Evolutionary conservation across 768 basidiomycete species (phyloP).

Genomic region (Hygrocybe coccinea): DNA sequence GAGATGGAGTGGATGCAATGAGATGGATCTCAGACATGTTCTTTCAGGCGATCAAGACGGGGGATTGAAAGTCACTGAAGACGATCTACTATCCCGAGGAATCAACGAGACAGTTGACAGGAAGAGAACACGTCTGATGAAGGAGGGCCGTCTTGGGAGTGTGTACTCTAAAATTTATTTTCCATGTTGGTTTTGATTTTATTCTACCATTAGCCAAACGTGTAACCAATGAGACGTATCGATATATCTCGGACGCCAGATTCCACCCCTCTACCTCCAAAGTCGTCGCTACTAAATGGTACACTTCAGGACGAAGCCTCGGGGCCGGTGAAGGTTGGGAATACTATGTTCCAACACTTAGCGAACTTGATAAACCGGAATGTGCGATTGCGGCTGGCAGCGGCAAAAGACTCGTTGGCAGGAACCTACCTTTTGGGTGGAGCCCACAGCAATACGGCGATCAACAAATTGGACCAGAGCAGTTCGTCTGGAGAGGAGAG

Average conservation of each 20-base stretch:
- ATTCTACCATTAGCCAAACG: slow-evolving; percentile 31
- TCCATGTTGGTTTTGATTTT: neutral
- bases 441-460: slow-evolving; percentile 49
- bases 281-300: slow-evolving; percentile 76
- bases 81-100: slow-evolving; percentile 44
- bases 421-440: slow-evolving; percentile 60
- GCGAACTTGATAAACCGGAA: slow-evolving; percentile 20
- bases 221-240: slow-evolving; percentile 71
- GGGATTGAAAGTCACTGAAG: slow-evolving; percentile 40
- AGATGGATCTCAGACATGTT: slow-evolving; percentile 43
- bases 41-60: neutral
- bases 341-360: slow-evolving; percentile 48
- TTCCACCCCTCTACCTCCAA: slow-evolving; percentile 63
- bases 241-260: slow-evolving; percentile 64
- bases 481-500: slow-evolving; percentile 55
- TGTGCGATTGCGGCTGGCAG: slow-evolving; percentile 36
- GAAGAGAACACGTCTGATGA: slow-evolving; percentile 43
- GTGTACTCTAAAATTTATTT: slow-evolving; percentile 16
- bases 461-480: slow-evolving; percentile 73
- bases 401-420: slow-evolving; percentile 52
- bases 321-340: slow-evolving; percentile 75
- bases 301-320: slow-evolving; percentile 57
- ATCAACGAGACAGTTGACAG: slow-evolving; percentile 47
- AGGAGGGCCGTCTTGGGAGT: slow-evolving; percentile 54
- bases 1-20: slow-evolving; percentile 61